A percentile compares a stretch with the other conserved stretches of the same genome.
phyloP scores from a whole-genome alignment of 75 land plant genomes.

The Selaginella moellendorffii region DNA sequence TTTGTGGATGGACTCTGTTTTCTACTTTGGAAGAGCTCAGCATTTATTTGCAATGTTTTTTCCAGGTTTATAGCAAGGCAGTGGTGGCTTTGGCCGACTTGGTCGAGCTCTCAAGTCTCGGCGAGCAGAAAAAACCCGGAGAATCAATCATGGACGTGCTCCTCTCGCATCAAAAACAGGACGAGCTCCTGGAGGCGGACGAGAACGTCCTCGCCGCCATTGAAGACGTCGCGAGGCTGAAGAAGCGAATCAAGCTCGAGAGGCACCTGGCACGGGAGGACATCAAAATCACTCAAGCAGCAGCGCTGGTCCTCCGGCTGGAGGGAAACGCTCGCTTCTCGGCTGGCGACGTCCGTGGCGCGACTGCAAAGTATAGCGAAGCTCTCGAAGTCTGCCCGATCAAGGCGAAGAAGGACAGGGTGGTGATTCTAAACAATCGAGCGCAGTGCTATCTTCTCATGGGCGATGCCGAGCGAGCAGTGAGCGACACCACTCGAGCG shows the following conservation, averaged over 20 bases:
- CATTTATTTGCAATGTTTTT: too few species aligned
- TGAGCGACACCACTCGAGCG: conserved; percentile 92
- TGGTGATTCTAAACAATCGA: conserved; percentile 80
- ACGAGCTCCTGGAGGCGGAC: too few species aligned
- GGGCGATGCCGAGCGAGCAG: conserved; percentile 68
- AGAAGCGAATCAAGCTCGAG: conserved; percentile 67
- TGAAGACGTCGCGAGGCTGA: conserved; percentile 44
- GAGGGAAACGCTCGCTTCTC: conserved; percentile 94
- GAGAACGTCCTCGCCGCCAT: conserved; percentile 4
- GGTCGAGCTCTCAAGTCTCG: conserved; percentile 68
- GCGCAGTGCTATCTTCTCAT: conserved; percentile 89
- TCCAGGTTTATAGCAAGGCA: conserved; percentile 76
- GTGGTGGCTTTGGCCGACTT: conserved; percentile 63
- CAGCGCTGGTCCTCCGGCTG: conserved; percentile 79
- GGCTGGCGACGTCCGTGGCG: conserved; percentile 75
- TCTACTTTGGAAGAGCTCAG: too few species aligned
- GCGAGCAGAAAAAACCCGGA: conserved; percentile 87
- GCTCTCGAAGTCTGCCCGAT: conserved; percentile 78
- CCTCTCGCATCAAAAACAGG: conserved; percentile 14
- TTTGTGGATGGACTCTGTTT: too few species aligned
- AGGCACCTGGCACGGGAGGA: conserved; percentile 85
- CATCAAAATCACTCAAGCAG: conserved; percentile 92
- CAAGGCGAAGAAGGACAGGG: conserved; percentile 80
- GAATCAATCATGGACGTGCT: conserved; percentile 54
- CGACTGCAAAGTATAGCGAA: conserved; percentile 85